These are phyloP conservation scores for Elaeis oleifera DNA, from an alignment of 202 grass and related monocot species.

Conservation along the genomic window DNA sequence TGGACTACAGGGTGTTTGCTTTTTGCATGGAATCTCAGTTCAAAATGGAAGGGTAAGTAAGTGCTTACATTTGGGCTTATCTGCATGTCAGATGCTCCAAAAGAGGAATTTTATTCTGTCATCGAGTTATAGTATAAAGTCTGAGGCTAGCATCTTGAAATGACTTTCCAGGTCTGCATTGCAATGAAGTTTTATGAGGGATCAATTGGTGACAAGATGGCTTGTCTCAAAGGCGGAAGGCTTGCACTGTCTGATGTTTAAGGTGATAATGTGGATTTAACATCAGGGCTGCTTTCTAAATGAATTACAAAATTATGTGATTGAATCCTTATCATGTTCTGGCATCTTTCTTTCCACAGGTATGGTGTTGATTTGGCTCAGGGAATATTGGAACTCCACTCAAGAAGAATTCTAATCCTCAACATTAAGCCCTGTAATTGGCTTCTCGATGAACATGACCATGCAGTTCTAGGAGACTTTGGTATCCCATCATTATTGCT, in stretches of 20 bases:
- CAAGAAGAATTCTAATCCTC: slow-evolving; percentile 58
- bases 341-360: slow-evolving; percentile 35
- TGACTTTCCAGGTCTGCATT: slow-evolving; percentile 71
- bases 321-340: background rate
- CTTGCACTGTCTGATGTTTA: slow-evolving; percentile 74
- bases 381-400: slow-evolving; percentile 66
- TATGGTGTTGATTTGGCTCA: slow-evolving; percentile 68
- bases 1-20: slow-evolving; percentile 55
- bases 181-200: slow-evolving; percentile 97
- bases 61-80: background rate
- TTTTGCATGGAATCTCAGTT: slow-evolving; percentile 68
- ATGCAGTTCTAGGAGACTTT: slow-evolving; percentile 66
- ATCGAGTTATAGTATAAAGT: too few species aligned
- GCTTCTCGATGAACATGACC: slow-evolving; percentile 60
- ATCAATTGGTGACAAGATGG: slow-evolving; percentile 84
- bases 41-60: slow-evolving; percentile 75
- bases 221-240: slow-evolving; percentile 75
- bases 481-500: slow-evolving; percentile 69
- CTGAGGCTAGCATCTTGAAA: background rate
- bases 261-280: slow-evolving; percentile 31
- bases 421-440: slow-evolving; percentile 90
- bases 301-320: too few species aligned
- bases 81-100: background rate
- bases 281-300: too few species aligned
- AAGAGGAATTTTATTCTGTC: background rate